phyloP scores from a whole-genome alignment of 164 flowering plant species.

The Akebia trifoliata region DNA sequence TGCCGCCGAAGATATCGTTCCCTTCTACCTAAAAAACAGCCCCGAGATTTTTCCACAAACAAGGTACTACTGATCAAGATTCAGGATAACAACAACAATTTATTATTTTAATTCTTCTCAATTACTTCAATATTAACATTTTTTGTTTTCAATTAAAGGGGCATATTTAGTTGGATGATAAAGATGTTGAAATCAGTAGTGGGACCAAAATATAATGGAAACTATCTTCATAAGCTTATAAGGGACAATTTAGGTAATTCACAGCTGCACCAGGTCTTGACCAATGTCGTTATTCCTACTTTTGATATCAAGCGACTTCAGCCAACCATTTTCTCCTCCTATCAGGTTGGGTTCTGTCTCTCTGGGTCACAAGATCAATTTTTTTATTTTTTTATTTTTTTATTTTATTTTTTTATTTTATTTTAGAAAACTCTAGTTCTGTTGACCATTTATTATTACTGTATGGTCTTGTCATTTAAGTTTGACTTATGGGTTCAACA shows the following conservation, averaged over 20 bases:
- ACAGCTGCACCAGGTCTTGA: conserved; percentile 31
- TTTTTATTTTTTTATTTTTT: not conserved
- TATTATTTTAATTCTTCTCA: not conserved
- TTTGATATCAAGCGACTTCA: conserved; percentile 46
- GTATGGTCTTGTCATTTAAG: too few relatives aligned
- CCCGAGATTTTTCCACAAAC: conserved; percentile 32
- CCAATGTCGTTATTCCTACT: conserved; percentile 40
- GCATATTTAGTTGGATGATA: not conserved
- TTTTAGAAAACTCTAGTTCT: too few relatives aligned
- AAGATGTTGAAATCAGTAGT: not conserved
- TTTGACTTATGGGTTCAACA: too few relatives aligned
- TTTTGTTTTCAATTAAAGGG: not conserved
- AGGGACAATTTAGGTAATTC: conserved; percentile 17
- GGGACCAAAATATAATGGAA: conserved; percentile 25
- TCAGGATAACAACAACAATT: too few relatives aligned
- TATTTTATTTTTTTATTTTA: not conserved
- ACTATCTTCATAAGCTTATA: conserved; percentile 26
- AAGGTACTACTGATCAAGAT: conserved; percentile 9
- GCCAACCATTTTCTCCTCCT: conserved; percentile 36
- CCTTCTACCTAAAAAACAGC: conserved; percentile 27
- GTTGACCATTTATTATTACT: too few relatives aligned
- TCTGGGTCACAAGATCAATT: not conserved
- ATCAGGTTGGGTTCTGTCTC: conserved; percentile 26
- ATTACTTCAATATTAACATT: not conserved
- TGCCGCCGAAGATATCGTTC: conserved; percentile 29